Evolutionary conservation across 2,329 filamentous ascomycete species (phyloP), one percentile per base, ranked within the genome.

Genomic region (Ophiocordyceps camponoti-leonardi): DNA sequence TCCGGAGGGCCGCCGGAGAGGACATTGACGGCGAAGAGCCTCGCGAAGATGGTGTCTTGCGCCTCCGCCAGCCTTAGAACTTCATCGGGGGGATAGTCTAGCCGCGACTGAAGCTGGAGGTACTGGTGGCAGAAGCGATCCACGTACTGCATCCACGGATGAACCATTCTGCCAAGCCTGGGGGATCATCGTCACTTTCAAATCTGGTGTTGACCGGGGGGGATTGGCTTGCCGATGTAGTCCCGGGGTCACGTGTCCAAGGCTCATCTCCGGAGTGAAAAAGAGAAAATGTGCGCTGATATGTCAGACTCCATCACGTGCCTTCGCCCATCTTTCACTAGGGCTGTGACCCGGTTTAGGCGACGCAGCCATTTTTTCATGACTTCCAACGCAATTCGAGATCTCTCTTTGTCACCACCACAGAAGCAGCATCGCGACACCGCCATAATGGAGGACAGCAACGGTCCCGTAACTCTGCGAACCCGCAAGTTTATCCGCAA

Each of bases 401-500:
- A 52, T 55, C 55, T 56, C 54, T 56, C 52, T 50, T 50, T 30
- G 26, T 53, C 54, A 54, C 50, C 59, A 56, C 52, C 55, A 53
- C 53, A 55, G 53, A 59, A 54, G 60, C 58, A 53, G 47, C 59
- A 57, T 56, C 57, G 52, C 53, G 55, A 56, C 51, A 69, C 64
- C 71, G 72, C 72, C 75, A 93, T 72, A 70, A 94, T 95, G 90
- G 84, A 88, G 73, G 84, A 88, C 73, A 71, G 72, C 65, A 81
- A 86, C 67, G 70, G 71, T 61, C 72, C 81, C 66, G 81, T 87
- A 67, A 87, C 83, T 63, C 73, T 88, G 74, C 81, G 92, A 77
- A 98, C 92, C 73, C 90, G 92, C 85, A 96, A 96, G 79, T 98
- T 98, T 85, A 93, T 96, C 75, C 86, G 88, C 77, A 98, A 98